Evolutionary conservation across 1,284 basidiomycete species (phyloP).

Genomic region (Pholiota adiposa): DNA sequence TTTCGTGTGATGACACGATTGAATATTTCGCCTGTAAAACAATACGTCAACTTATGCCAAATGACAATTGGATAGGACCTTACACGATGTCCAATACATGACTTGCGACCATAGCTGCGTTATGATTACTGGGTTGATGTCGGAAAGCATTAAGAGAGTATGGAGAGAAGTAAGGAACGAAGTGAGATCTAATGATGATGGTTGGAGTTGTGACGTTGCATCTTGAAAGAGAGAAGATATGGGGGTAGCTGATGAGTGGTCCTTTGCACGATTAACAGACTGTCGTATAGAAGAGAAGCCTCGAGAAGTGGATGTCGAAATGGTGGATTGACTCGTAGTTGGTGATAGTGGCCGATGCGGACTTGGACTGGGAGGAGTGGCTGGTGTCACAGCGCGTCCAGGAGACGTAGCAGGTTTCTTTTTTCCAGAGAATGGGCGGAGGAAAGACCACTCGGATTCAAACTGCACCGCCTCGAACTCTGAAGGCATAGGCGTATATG

Average conservation of each 20-base stretch:
- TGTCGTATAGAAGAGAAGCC: slow-evolving; percentile 68
- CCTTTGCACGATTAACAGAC: slow-evolving; percentile 56
- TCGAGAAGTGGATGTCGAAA: slow-evolving; percentile 49
- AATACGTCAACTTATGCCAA: slow-evolving; percentile 11
- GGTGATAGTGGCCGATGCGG: slow-evolving; percentile 55
- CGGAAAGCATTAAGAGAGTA: slow-evolving; percentile 83
- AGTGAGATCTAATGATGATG: slow-evolving; percentile 72
- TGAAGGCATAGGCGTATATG: slow-evolving; percentile 79
- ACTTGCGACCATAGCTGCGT: slow-evolving; percentile 96
- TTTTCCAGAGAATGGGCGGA: slow-evolving; percentile 79
- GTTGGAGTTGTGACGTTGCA: slow-evolving; percentile 28
- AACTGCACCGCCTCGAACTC: slow-evolving; percentile 88
- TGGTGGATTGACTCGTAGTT: slow-evolving; percentile 39
- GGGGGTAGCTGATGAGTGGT: slow-evolving; percentile 47
- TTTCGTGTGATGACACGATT: slow-evolving; percentile 92
- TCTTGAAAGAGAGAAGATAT: slow-evolving; percentile 59
- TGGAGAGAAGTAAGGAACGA: slow-evolving; percentile 89
- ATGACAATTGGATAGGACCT: slow-evolving; percentile 29
- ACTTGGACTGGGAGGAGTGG: slow-evolving; percentile 44
- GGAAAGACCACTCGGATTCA: slow-evolving; percentile 95
- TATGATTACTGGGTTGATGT: slow-evolving; percentile 89
- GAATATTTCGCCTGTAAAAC: slow-evolving; percentile 81
- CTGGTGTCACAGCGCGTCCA: slow-evolving; percentile 8
- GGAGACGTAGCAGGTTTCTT: slow-evolving; percentile 45
- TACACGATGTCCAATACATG: slow-evolving; percentile 89